Conservation (phyloP, 257 asterid species). For the Solanum gracilifrons region DNA sequence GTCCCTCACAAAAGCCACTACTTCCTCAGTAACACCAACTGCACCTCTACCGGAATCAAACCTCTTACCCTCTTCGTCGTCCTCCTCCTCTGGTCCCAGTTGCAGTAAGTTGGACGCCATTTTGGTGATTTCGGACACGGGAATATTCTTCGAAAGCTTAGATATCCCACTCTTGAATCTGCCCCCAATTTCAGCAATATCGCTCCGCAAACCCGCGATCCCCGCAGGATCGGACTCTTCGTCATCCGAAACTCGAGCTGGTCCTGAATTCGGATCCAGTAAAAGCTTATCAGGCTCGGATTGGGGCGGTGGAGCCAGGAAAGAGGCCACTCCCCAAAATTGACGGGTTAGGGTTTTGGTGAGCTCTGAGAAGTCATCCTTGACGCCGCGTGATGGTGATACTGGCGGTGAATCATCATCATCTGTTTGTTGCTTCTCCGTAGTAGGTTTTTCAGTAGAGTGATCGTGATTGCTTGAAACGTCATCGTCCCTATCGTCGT, state of each 20-base stretch:
- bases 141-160: slow-evolving; percentile 59
- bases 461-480: not conserved
- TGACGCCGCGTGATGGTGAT: slow-evolving; percentile 75
- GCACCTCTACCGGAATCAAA: slow-evolving; percentile 25
- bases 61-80: slow-evolving; percentile 13
- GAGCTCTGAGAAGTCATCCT: slow-evolving; percentile 89
- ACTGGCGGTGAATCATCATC: slow-evolving; percentile 27
- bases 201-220: slow-evolving; percentile 57
- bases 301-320: slow-evolving; percentile 86
- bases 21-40: slow-evolving; percentile 85
- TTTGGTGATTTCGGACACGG: slow-evolving; percentile 81
- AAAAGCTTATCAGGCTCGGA: slow-evolving; percentile 17
- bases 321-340: slow-evolving; percentile 98
- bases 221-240: slow-evolving; percentile 13
- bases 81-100: slow-evolving; percentile 68
- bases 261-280: not conserved
- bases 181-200: slow-evolving; percentile 92
- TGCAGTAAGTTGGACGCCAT: slow-evolving; percentile 78
- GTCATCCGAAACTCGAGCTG: not conserved
- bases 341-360: slow-evolving; percentile 81
- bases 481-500: slow-evolving; percentile 19
- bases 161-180: slow-evolving; percentile 84
- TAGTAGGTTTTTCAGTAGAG: slow-evolving; percentile 1
- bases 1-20: slow-evolving; percentile 65
- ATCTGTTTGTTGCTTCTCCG: slow-evolving; percentile 17